Percentiles rank a stretch among this genome's conserved stretches.
Conservation (phyloP, 208 protist genomes). For the Crithidia bombi region DNA sequence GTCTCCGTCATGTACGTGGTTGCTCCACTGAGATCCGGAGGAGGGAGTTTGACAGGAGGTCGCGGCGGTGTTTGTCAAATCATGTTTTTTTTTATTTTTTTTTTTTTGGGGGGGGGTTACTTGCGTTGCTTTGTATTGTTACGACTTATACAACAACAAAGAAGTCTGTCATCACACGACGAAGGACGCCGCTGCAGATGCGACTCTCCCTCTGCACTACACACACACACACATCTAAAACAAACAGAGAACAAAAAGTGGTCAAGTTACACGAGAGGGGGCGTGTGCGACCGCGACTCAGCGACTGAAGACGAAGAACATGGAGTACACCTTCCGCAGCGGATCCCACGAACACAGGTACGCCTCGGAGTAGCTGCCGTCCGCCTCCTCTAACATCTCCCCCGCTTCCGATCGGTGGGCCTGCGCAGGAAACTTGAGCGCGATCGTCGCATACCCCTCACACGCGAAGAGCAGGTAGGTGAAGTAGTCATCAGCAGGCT, state of each 20-base stretch:
- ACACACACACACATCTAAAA: neutral
- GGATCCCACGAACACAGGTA: slow-evolving; percentile 76
- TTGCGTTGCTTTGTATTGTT: too few relatives aligned
- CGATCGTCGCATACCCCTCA: slow-evolving; percentile 80
- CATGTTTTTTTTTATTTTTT: too few relatives aligned
- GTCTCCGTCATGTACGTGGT: too few relatives aligned
- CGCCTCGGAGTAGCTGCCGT: slow-evolving; percentile 34
- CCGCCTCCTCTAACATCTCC: slow-evolving; percentile 33
- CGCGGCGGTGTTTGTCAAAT: too few relatives aligned
- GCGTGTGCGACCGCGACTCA: slow-evolving; percentile 19
- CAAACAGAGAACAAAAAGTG: neutral
- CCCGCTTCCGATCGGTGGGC: slow-evolving; percentile 32
- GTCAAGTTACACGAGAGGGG: too few relatives aligned
- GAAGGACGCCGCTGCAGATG: too few relatives aligned
- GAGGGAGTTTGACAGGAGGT: too few relatives aligned
- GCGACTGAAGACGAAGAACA: slow-evolving; percentile 81
- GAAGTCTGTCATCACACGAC: too few relatives aligned
- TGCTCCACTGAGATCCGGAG: too few relatives aligned
- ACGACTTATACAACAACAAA: too few relatives aligned
- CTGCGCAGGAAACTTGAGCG: slow-evolving; percentile 79
- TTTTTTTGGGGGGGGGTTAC: too few relatives aligned
- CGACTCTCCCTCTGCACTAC: too few relatives aligned
- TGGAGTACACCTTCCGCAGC: slow-evolving; percentile 60
- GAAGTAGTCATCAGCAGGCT: slow-evolving; percentile 57
- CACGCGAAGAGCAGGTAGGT: slow-evolving; percentile 86